Evolutionary conservation across 331 rosid genomes (phyloP), one percentile per base, ranked within the genome.

Genomic region (Malus hybrid): DNA sequence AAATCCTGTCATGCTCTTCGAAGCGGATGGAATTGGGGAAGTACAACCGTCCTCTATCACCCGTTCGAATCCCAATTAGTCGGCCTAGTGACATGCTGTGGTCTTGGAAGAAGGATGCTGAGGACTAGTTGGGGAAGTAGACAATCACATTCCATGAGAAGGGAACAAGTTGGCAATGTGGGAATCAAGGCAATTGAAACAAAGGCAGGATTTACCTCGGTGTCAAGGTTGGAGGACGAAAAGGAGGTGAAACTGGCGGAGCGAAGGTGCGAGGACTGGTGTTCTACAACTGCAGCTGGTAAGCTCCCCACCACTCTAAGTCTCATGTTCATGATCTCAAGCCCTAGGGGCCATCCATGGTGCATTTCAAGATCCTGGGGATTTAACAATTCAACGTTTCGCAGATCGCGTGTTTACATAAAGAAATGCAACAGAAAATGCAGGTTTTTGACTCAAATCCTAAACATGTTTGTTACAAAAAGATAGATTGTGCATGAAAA

Each of bases 141-240:
- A 39, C 46, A 10, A 19, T 20, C 60, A 55, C 20, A 55, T 7
- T 59, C 6, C 13, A 55, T n/a, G 22, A 10, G 54, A 72, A 55
- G 44, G 8, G 65, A 71, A n/a, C 64, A 59, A 59, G 0, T n/a
- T n/a, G 12, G 64, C 64, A 59, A 59, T 22, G 31, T 59, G 64
- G 64, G 31, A 2, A 70, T 5, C 24, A 7, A 19, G 7, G 60
- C 60, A 55, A 7, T 55, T 55, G 24, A 55, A 9, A 55, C 19
- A 24, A 52, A 6, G 34, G 7, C 33, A 20, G 27, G 54, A n/a
- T 36, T 56, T 83, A 93, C 98, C 98, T 86, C 86, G 12, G 98
- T 93, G 69, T 90, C 97, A 31, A 93, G 96, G 81, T 84, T 86
- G 74, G 98, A 90, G 85, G 98, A 90, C 62, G 90, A 89, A 67